A percentile compares a stretch with the other conserved stretches of the same genome.
These are phyloP conservation scores for Penicillium simplicissimum DNA, from an alignment of 495 filamentous ascomycete genomes.

Conservation along the genomic window DNA sequence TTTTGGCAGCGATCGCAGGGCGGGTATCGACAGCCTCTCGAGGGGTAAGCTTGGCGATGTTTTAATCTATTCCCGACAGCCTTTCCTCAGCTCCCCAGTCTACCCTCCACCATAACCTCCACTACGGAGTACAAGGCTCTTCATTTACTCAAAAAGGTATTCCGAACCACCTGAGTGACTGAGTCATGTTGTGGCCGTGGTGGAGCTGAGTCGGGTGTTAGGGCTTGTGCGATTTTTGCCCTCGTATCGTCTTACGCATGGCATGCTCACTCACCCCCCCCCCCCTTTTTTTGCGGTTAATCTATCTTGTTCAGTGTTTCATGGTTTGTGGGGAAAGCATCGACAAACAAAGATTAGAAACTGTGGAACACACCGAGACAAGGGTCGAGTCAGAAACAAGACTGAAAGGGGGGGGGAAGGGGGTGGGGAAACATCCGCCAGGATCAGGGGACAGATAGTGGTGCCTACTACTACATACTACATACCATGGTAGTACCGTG, in stretches of 20 bases:
- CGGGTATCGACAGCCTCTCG: conserved; percentile 19
- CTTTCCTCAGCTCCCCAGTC: background rate
- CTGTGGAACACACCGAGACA: background rate
- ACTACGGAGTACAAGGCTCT: background rate
- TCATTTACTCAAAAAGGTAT: background rate
- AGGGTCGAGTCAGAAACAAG: background rate
- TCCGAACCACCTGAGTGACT: background rate
- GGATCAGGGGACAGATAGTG: background rate
- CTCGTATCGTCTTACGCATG: background rate
- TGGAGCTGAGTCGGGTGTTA: background rate
- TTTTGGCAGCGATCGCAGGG: conserved; percentile 34
- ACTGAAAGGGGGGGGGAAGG: conserved; percentile 4
- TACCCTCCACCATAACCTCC: conserved; percentile 2
- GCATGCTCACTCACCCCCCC: background rate
- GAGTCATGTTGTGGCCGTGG: background rate
- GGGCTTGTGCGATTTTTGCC: conserved; percentile 5
- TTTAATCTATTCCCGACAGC: conserved; percentile 27
- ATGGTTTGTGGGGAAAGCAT: background rate
- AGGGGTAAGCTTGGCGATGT: conserved; percentile 9
- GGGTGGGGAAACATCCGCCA: background rate
- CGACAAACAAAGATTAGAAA: background rate
- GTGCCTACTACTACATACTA: no score
- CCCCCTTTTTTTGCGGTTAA: background rate
- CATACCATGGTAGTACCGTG: no score
- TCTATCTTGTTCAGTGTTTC: background rate